Percentiles rank a stretch among this genome's conserved stretches.
Conservation (phyloP, 2,329 filamentous ascomycete genomes). For the Stemphylium lycopersici region DNA sequence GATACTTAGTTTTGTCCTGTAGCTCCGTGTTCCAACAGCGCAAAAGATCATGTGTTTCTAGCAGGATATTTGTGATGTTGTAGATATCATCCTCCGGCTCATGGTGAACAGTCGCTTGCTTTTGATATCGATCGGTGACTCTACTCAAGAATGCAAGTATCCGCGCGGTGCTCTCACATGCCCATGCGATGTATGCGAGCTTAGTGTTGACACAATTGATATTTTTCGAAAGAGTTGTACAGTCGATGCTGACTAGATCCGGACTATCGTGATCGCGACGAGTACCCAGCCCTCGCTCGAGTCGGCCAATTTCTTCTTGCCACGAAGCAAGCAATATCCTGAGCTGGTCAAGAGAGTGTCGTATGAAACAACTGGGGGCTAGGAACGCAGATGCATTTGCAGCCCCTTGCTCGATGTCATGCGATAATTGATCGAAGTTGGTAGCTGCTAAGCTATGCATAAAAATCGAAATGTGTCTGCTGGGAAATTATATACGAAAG, state of each 20-base stretch:
- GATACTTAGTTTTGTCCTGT: conserved; percentile 22
- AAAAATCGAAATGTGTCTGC: conserved; percentile 23
- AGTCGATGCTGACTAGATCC: conserved; percentile 12
- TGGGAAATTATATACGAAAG: conserved; percentile 28
- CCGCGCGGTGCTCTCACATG: conserved; percentile 11
- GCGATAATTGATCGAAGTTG: no score
- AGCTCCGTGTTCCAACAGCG: conserved; percentile 17
- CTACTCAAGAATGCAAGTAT: conserved; percentile 20
- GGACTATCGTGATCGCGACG: conserved; percentile 6
- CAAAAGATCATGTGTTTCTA: conserved; percentile 13
- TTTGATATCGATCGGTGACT: conserved; percentile 13
- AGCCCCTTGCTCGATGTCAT: no score
- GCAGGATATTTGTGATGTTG: conserved; percentile 2
- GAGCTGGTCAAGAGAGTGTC: conserved; percentile 12
- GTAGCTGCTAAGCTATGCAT: conserved; percentile 21
- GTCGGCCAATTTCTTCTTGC: no score
- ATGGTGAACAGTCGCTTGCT: conserved; percentile 8
- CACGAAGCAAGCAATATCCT: no score
- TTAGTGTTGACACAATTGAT: conserved; percentile 14
- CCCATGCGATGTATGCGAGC: conserved; percentile 8
- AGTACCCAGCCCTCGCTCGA: conserved; percentile 14
- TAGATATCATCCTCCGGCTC: background rate
- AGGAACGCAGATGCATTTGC: conserved; percentile 11
- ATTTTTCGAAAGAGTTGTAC: conserved; percentile 6
- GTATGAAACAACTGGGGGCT: conserved; percentile 17